Base-by-base conservation (phyloP, 1,284 basidiomycete genomes). In the Fomitopsis pinicola region DNA sequence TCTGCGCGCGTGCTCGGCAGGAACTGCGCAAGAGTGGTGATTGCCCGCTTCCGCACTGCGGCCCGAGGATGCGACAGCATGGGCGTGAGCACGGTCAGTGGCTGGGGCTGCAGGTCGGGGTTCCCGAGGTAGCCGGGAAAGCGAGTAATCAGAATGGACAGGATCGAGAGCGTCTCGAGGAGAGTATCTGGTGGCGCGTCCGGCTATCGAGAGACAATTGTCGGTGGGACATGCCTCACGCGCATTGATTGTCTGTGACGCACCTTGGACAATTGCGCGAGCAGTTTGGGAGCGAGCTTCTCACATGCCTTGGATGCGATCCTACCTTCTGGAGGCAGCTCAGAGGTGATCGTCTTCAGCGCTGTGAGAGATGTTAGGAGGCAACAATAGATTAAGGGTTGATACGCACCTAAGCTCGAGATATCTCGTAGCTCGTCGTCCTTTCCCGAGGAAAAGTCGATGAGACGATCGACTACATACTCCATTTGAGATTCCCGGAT, bases 361-460 rank as follows among this genome's bases (percentile, higher is more conserved):
- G 95, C 94, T 95, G 67, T 19, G 44, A 42, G 54, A 7, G 2
- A 17, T 7, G 55, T 19, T 10, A 55, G 33, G 64, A 42, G 12
- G 45, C 36, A 15, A 17, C 38, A 59, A 10, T 59, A 26, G 56
- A 35, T 56, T 59, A 54, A 62, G 10, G 55, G 40, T 54, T 19
- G 17, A 42, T 22, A 42, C 87, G 56, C 61, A 96, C 95, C 96
- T 57, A 98, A 84, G 44, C 91, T 90, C 14, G 95, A 93, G 64
- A 99, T 95, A 77, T 98, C 97, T 62, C 97, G 83, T 58, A 97
- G 77, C 66, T 95, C 93, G 64, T 96, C 94, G 61, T 95, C 92
- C 72, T 91, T 89, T 55, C 90, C 89, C 30, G 87, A 86, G 5
- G 90, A 92, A 71, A 91, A 93, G 45, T 90, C 87, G 66, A 95